Conservation (phyloP, 129 eudicot genomes). For the Erigeron canadensis region DNA sequence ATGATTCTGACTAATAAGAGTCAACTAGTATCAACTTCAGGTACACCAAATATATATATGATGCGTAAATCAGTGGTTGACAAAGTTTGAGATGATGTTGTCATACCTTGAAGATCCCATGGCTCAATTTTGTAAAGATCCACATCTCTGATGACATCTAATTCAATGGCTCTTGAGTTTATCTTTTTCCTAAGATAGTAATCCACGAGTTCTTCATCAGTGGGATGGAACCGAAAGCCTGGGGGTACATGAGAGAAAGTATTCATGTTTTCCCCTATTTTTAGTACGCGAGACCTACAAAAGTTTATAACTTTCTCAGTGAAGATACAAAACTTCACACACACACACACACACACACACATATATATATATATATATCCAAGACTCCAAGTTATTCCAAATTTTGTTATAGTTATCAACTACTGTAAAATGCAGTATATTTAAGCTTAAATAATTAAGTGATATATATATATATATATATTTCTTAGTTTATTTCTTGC, state of each 20-base stretch:
- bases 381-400: background rate
- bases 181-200: conserved; percentile 84
- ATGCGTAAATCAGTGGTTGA: background rate
- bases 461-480: too few relatives aligned
- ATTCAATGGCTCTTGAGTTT: conserved; percentile 61
- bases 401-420: background rate
- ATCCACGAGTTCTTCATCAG: conserved; percentile 94
- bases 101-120: conserved; percentile 73
- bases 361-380: background rate
- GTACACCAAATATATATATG: background rate
- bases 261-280: conserved; percentile 40
- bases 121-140: conserved; percentile 97
- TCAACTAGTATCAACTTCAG: background rate
- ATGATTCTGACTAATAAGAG: background rate
- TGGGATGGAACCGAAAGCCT: conserved; percentile 94
- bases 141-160: conserved; percentile 78
- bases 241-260: conserved; percentile 81
- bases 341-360: background rate
- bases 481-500: too few relatives aligned
- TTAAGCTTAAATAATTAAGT: too few relatives aligned
- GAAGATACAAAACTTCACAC: background rate
- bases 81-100: background rate
- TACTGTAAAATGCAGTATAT: background rate
- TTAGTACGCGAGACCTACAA: conserved; percentile 33
- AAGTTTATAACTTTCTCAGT: background rate